Conservation (phyloP, 129 eudicot genomes). For the Ambrosia artemisiifolia region DNA sequence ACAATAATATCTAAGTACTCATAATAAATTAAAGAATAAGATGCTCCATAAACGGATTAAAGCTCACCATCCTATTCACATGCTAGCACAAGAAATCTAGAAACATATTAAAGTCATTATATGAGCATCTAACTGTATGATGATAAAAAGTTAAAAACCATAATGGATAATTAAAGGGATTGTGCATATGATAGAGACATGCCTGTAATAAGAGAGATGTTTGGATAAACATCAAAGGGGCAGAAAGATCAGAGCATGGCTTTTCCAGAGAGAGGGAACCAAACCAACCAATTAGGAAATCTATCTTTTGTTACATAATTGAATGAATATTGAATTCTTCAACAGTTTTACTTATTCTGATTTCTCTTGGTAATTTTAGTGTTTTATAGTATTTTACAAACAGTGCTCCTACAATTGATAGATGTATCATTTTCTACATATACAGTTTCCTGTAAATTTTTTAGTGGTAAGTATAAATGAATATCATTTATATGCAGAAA, state of each 20-base stretch:
- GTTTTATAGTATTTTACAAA: too few relatives aligned
- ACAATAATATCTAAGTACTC: not conserved
- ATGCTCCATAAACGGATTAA: not conserved
- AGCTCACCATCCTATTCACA: constrained; percentile 20
- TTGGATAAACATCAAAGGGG: constrained; percentile 52
- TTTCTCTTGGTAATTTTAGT: too few relatives aligned
- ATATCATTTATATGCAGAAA: too few relatives aligned
- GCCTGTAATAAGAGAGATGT: constrained; percentile 10
- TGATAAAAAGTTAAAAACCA: not conserved
- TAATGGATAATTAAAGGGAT: constrained; percentile 23
- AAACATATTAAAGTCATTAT: not conserved
- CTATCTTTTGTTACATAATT: not conserved
- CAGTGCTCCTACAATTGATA: too few relatives aligned
- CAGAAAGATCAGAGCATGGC: constrained; percentile 27
- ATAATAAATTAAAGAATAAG: not conserved
- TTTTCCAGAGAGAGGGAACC: not conserved
- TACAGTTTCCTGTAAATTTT: too few relatives aligned
- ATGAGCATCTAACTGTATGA: not conserved
- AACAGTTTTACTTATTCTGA: too few relatives aligned
- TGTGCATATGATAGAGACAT: constrained; percentile 22
- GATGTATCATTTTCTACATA: too few relatives aligned
- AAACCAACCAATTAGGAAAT: constrained; percentile 37
- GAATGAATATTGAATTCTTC: not conserved
- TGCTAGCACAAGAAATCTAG: constrained; percentile 25
- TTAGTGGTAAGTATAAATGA: too few relatives aligned